Evolutionary conservation across 2,329 filamentous ascomycete genomes (phyloP), one percentile per base, ranked within the genome.

Genomic region (Colletotrichum trifolii): DNA sequence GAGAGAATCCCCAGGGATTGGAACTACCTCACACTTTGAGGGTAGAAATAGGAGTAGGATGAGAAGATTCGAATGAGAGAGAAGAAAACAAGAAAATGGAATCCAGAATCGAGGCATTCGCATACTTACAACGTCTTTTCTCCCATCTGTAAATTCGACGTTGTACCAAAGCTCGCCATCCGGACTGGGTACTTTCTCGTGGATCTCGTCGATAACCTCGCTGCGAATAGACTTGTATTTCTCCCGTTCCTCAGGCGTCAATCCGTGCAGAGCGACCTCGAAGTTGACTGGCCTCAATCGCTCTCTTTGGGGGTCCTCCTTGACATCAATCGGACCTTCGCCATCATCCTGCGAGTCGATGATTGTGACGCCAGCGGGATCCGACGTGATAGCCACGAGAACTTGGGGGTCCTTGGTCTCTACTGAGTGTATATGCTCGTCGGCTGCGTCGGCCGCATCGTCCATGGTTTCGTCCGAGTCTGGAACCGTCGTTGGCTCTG

Each of bases 111-210:
- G 34, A 52, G 13, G 33, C 13, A 64, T 34, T n/a, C 7, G 35
- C 7, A 5, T 11, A 79, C 82, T 77, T 76, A 85, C 83, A 69
- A 77, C 64, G 58, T 82, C 76, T 67, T 78, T 69, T 54, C 77
- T 75, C 33, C 82, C 83, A 68, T 85, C 82, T 36, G 78, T 77
- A 52, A 83, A 84, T 64, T 83, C 81, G 10, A 81, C 74, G 5
- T 69, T 71, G 47, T 80, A 81, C 25, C 71, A 71, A 2, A 70
- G 25, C 9, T 75, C 69, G 8, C 67, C 63, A 12, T 72, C 70
- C 1, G 69, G 69, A 1, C 70, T 65, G 12, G 73, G 66, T 12
- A 73, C 67, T 56, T 78, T 70, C 6, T 74, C 72, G 1, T 76
- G 48, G 5, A 85, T 68, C 4, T 69, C 71, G 40, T 81, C 76